Conservation (phyloP, 106 monocot genomes). For the Allium fistulosum region DNA sequence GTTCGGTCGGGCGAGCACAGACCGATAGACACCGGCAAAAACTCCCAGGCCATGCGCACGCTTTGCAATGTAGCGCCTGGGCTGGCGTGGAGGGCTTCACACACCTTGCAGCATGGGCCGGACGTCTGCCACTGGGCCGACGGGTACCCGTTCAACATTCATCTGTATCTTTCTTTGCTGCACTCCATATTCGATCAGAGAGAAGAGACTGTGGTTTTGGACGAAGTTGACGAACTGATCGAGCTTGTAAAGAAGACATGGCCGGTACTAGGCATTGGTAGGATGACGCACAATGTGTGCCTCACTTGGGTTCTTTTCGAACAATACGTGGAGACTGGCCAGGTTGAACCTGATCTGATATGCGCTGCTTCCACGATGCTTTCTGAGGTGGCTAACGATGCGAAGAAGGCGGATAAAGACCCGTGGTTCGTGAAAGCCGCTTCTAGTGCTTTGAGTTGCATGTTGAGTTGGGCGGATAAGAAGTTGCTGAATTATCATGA, state of each 20-base stretch:
- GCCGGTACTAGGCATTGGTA: slow-evolving; percentile 28
- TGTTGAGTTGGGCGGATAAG: slow-evolving; percentile 51
- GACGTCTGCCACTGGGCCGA: slow-evolving; percentile 43
- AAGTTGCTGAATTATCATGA: slow-evolving; percentile 46
- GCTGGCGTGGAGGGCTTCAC: slow-evolving; percentile 21
- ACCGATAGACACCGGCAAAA: slow-evolving; percentile 32
- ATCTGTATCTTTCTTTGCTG: slow-evolving; percentile 31
- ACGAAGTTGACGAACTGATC: slow-evolving; percentile 42
- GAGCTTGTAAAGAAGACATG: slow-evolving; percentile 53
- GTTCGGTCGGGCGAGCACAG: slow-evolving; percentile 14
- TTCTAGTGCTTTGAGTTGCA: slow-evolving; percentile 21
- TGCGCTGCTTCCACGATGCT: slow-evolving; percentile 23
- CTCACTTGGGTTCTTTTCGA: slow-evolving; percentile 48
- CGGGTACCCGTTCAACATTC: slow-evolving; percentile 38
- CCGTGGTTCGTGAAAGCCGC: slow-evolving; percentile 18
- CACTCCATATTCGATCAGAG: slow-evolving; percentile 28
- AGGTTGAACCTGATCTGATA: slow-evolving; percentile 36
- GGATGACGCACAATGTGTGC: slow-evolving; percentile 43
- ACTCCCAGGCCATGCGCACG: slow-evolving; percentile 22
- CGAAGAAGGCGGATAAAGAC: slow-evolving; percentile 27
- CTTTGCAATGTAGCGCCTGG: slow-evolving; percentile 18
- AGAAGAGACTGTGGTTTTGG: slow-evolving; percentile 30
- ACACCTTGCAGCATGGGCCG: neutral
- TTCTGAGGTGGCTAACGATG: slow-evolving; percentile 31
- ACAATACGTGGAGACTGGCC: slow-evolving; percentile 34